A percentile compares a stretch with the other conserved stretches of the same genome.
phyloP scores from a whole-genome alignment of 2,329 filamentous ascomycete genomes.

The Fusarium sp. region DNA sequence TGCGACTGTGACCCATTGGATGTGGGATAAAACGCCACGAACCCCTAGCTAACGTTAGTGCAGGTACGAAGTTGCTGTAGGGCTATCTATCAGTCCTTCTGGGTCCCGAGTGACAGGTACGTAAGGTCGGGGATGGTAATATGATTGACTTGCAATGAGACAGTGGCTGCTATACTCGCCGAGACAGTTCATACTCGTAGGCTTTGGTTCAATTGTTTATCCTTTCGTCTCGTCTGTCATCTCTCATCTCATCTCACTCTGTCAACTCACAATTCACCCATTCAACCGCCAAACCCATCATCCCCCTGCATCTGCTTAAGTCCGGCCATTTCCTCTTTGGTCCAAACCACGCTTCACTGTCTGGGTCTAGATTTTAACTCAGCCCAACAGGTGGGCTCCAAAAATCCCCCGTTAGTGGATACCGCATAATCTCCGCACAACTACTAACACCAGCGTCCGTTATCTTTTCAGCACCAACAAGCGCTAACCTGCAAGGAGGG shows the following conservation, averaged over 20 bases:
- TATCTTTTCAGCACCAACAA: neutral
- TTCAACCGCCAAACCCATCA: neutral
- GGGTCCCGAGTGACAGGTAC: slow-evolving; percentile 1
- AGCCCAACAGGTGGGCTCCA: neutral
- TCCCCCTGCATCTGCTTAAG: slow-evolving; percentile 13
- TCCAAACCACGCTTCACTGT: neutral
- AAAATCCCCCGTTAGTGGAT: neutral
- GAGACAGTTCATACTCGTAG: neutral
- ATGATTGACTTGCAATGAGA: neutral
- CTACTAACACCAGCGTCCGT: slow-evolving; percentile 14
- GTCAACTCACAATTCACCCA: neutral
- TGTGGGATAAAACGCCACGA: neutral
- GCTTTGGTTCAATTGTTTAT: neutral
- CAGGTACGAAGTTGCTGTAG: slow-evolving; percentile 29
- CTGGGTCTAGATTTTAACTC: no score
- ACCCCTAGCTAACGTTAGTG: slow-evolving; percentile 32
- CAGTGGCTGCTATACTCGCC: neutral
- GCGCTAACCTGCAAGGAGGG: slow-evolving; percentile 16
- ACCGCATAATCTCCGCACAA: rapidly evolving
- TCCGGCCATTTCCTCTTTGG: slow-evolving; percentile 41
- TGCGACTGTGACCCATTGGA: slow-evolving; percentile 3
- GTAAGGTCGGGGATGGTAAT: neutral
- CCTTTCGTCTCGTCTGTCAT: neutral
- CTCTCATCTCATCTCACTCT: neutral
- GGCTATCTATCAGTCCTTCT: slow-evolving; percentile 18